Evolutionary conservation across 345 rosid genomes (phyloP).

Genomic region (Eucalyptus camaldulensis): DNA sequence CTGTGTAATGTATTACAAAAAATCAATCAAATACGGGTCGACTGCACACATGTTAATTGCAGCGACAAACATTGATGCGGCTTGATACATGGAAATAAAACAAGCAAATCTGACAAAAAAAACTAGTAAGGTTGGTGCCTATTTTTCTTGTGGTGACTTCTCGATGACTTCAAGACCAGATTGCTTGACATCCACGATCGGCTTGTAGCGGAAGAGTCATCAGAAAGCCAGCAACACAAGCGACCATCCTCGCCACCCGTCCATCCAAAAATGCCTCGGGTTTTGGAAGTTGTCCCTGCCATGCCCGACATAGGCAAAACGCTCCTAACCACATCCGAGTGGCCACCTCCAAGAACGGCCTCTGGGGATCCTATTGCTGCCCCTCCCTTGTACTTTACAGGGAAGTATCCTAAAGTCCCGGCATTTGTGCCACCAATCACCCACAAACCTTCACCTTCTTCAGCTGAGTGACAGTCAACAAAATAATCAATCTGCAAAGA

Average conservation of each 20-base stretch:
- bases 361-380: conserved; percentile 46
- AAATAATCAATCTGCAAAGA: conserved; percentile 76
- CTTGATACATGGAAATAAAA: background rate
- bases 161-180: background rate
- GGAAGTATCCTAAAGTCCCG: conserved; percentile 78
- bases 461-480: conserved; percentile 66
- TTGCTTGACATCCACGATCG: conserved; percentile 64
- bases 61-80: background rate
- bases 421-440: conserved; percentile 76
- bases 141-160: background rate
- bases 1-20: background rate
- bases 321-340: conserved; percentile 55
- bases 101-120: background rate
- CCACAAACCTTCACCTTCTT: conserved; percentile 64
- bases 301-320: conserved; percentile 49
- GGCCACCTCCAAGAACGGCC: conserved; percentile 85
- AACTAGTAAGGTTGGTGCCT: background rate
- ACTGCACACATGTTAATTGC: background rate
- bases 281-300: conserved; percentile 15
- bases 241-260: conserved; percentile 94
- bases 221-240: conserved; percentile 76
- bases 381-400: conserved; percentile 29
- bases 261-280: conserved; percentile 75
- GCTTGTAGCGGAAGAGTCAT: conserved; percentile 24
- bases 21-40: background rate